Conservation (phyloP, 2,329 filamentous ascomycete species). For the Pseudogymnoascus sp. region DNA sequence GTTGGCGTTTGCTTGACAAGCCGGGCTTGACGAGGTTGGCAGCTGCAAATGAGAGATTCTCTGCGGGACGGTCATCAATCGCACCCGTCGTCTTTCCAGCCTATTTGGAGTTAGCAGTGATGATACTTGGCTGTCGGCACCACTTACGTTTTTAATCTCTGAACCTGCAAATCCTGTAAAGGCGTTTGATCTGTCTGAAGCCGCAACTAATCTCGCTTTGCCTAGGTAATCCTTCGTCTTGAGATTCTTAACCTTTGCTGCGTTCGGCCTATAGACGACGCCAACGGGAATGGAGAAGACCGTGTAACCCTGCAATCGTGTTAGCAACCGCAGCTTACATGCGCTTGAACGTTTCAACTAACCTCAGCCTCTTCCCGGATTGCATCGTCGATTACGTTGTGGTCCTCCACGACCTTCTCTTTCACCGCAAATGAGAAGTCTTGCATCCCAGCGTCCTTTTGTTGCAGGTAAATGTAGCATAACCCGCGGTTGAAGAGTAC, state of each 20-base stretch:
- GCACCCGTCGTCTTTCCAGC: slow-evolving; percentile 43
- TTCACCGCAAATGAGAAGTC: slow-evolving; percentile 86
- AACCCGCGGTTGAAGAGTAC: slow-evolving; percentile 95
- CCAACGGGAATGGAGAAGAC: slow-evolving; percentile 98
- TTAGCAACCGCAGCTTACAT: slow-evolving; percentile 17
- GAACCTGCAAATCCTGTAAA: slow-evolving; percentile 76
- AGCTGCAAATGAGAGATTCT: slow-evolving; percentile 84
- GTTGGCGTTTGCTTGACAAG: slow-evolving; percentile 70
- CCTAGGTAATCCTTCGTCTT: slow-evolving; percentile 97
- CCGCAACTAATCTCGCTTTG: slow-evolving; percentile 87
- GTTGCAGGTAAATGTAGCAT: slow-evolving; percentile 94
- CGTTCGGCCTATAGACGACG: slow-evolving; percentile 89
- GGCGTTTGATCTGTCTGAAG: slow-evolving; percentile 70
- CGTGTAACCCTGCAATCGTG: slow-evolving; percentile 68
- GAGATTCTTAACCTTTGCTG: slow-evolving; percentile 95
- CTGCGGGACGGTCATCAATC: slow-evolving; percentile 72
- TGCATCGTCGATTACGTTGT: slow-evolving; percentile 96
- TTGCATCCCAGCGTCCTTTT: slow-evolving; percentile 82
- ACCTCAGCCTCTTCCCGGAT: slow-evolving; percentile 90
- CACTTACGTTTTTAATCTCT: slow-evolving; percentile 64
- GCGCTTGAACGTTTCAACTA: slow-evolving; percentile 17
- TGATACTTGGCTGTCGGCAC: slow-evolving; percentile 17
- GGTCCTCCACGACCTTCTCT: slow-evolving; percentile 92
- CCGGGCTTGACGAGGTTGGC: slow-evolving; percentile 88
- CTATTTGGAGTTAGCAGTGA: slow-evolving; percentile 26